Percentiles rank a stretch among this genome's conserved stretches.
These are phyloP conservation scores for Melanogaster broomeanus DNA, from an alignment of 768 basidiomycete genomes.

Conservation along the genomic window DNA sequence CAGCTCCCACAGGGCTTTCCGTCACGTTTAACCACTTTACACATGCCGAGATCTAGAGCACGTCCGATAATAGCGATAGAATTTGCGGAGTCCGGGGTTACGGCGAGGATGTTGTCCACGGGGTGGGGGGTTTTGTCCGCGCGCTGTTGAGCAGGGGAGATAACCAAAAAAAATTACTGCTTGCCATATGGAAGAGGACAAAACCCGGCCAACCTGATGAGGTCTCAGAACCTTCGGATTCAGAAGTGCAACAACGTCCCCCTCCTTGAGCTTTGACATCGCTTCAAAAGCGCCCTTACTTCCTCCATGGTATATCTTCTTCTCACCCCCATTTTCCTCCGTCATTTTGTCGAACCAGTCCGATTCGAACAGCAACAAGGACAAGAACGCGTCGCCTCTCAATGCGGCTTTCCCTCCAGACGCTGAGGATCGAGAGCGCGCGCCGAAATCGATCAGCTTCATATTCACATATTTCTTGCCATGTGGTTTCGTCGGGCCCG, in stretches of 20 bases:
- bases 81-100: constrained; percentile 81
- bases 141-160: constrained; percentile 11
- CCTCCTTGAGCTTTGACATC: constrained; percentile 82
- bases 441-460: constrained; percentile 81
- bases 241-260: constrained; percentile 86
- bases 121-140: constrained; percentile 66
- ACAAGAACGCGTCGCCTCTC: constrained; percentile 82
- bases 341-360: constrained; percentile 65
- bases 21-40: constrained; percentile 73
- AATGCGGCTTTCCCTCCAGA: constrained; percentile 58
- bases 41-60: constrained; percentile 86
- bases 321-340: constrained; percentile 49
- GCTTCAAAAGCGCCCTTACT: constrained; percentile 91
- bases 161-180: not conserved
- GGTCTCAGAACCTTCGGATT: constrained; percentile 89
- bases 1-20: constrained; percentile 83
- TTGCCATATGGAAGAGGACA: not conserved
- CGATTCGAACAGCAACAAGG: constrained; percentile 86
- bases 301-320: constrained; percentile 82
- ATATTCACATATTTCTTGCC: constrained; percentile 87
- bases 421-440: constrained; percentile 54
- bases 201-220: constrained; percentile 60
- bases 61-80: constrained; percentile 85
- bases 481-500: constrained; percentile 37
- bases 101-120: constrained; percentile 76